Evolutionary conservation across 148 eudicot genomes (phyloP).

Genomic region (Rhododendron simsii): DNA sequence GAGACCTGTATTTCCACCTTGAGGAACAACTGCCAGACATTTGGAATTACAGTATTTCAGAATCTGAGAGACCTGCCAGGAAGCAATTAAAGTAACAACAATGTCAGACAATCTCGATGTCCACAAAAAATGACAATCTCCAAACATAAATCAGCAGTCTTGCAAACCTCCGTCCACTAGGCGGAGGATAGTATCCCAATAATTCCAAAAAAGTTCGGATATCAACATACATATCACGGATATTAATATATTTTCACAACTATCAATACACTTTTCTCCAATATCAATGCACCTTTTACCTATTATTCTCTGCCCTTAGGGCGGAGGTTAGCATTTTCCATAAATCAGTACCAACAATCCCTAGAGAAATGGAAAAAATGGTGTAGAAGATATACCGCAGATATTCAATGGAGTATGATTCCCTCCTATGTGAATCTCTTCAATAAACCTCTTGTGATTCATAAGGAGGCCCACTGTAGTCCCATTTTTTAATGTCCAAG

Average conservation of each 20-base stretch:
- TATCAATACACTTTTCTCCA: too few species aligned
- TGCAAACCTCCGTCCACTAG: too few species aligned
- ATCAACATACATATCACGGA: too few species aligned
- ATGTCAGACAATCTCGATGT: not conserved
- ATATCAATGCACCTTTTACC: too few species aligned
- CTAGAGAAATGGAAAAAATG: not conserved
- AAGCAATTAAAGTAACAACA: not conserved
- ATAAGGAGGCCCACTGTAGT: not conserved
- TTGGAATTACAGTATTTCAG: conserved; percentile 71
- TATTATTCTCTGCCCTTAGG: too few species aligned
- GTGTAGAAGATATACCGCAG: not conserved
- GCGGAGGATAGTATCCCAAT: too few species aligned
- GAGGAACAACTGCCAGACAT: conserved; percentile 85
- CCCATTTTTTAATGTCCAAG: not conserved
- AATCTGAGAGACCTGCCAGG: conserved; percentile 68
- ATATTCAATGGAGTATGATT: not conserved
- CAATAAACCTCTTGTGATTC: not conserved
- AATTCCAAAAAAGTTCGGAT: too few species aligned
- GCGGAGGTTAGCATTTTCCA: too few species aligned
- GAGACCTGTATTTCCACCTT: conserved; percentile 98
- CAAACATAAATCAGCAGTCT: too few species aligned
- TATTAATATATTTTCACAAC: too few species aligned
- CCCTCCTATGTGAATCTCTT: not conserved
- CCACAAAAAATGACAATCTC: not conserved
- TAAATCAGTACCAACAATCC: not conserved